Conservation (phyloP, 2,329 filamentous ascomycete species). For the Sarocladium oryzae region DNA sequence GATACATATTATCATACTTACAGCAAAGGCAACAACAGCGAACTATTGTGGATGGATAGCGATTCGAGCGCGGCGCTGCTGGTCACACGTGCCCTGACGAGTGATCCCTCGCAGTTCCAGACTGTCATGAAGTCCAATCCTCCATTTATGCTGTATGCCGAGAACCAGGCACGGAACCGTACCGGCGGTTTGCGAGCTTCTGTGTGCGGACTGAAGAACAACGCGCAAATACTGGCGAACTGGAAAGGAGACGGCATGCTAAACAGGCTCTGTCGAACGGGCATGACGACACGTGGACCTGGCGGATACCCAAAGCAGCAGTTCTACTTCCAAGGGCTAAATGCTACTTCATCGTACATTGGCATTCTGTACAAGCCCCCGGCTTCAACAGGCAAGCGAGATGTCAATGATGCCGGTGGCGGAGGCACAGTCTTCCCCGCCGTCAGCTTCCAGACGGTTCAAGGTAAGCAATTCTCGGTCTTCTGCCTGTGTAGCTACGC, state of each 20-base stretch:
- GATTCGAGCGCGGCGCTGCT: constrained; percentile 75
- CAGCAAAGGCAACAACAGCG: constrained; percentile 31
- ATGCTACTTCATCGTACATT: constrained; percentile 62
- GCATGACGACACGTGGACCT: constrained; percentile 63
- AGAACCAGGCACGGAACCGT: constrained; percentile 50
- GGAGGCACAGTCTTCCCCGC: constrained; percentile 69
- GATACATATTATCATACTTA: constrained; percentile 69
- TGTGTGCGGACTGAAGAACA: constrained; percentile 69
- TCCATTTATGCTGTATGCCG: constrained; percentile 74
- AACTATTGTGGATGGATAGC: constrained; percentile 76
- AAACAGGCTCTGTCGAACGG: constrained; percentile 43
- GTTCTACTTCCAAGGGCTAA: constrained; percentile 75
- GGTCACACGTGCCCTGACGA: constrained; percentile 67
- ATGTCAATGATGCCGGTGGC: constrained; percentile 47
- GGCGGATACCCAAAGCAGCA: constrained; percentile 73
- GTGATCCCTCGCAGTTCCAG: constrained; percentile 48
- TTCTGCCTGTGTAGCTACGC: no score
- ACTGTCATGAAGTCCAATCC: constrained; percentile 42
- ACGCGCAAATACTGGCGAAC: constrained; percentile 56
- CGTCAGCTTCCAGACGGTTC: constrained; percentile 71
- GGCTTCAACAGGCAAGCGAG: constrained; percentile 33
- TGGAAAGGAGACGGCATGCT: constrained; percentile 39
- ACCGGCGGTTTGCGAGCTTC: constrained; percentile 70
- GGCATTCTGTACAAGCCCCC: constrained; percentile 49
- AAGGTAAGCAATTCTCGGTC: constrained; percentile 47